phyloP scores from a whole-genome alignment of 2,329 filamentous ascomycete species.

The Onygenales sp. region DNA sequence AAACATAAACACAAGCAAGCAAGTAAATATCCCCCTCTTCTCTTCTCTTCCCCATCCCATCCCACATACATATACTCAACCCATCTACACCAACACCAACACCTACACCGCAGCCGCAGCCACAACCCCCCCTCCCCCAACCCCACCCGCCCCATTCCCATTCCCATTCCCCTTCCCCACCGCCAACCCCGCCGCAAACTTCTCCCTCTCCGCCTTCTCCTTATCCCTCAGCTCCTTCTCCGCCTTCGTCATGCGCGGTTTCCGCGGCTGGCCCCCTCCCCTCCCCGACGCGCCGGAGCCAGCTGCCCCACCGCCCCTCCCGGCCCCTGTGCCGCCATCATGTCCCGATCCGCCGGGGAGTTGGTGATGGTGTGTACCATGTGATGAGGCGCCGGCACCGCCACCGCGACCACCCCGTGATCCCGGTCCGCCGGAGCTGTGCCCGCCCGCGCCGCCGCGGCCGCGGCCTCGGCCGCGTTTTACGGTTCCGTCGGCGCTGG shows the following conservation, averaged over 20 bases:
- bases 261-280: conserved; percentile 5
- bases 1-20: too few species aligned
- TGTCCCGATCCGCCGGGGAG: background rate
- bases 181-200: conserved; percentile 9
- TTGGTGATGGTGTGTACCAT: background rate
- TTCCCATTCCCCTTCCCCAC: background rate
- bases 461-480: conserved; percentile 52
- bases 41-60: too few species aligned
- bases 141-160: background rate
- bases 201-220: conserved; percentile 12
- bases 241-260: conserved; percentile 13
- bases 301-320: background rate
- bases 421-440: conserved; percentile 12
- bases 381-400: conserved; percentile 1
- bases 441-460: conserved; percentile 38
- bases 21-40: too few species aligned
- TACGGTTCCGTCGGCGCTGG: conserved; percentile 61
- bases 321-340: background rate
- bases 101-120: background rate
- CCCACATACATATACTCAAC: background rate
- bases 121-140: background rate
- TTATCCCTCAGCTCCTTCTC: conserved; percentile 10
- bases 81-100: background rate
- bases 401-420: background rate
- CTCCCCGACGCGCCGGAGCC: background rate